Conservation (phyloP, 306 rosid genomes). For the Inga laurina region DNA sequence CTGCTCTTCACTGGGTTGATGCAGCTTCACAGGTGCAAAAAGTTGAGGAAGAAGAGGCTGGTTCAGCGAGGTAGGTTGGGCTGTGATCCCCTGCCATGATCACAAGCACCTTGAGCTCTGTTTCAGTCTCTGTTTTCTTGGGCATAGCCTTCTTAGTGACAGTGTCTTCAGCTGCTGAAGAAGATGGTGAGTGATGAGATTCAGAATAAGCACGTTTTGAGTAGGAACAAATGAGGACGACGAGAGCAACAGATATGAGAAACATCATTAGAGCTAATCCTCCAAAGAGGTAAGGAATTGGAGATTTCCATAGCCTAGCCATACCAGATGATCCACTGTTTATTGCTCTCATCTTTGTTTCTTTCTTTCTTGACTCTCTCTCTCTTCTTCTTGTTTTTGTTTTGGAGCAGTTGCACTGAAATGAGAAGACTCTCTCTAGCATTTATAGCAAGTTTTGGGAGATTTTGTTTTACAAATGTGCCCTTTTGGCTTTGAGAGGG, state of each 20-base stretch:
- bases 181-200: slow-evolving; percentile 33
- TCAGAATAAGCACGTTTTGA: slow-evolving; percentile 34
- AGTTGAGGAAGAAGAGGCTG: slow-evolving; percentile 19
- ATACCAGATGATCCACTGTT: slow-evolving; percentile 36
- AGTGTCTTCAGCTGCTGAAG: slow-evolving; percentile 19
- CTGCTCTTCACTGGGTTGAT: slow-evolving; percentile 27
- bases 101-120: slow-evolving; percentile 42
- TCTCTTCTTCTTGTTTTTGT: neutral
- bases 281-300: slow-evolving; percentile 84
- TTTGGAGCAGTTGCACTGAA: slow-evolving; percentile 15
- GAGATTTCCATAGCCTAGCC: slow-evolving; percentile 61
- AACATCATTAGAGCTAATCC: slow-evolving; percentile 55
- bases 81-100: slow-evolving; percentile 47
- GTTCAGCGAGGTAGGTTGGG: slow-evolving; percentile 47
- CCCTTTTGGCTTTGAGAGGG: slow-evolving; percentile 45
- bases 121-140: neutral
- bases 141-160: slow-evolving; percentile 35
- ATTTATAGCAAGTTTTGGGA: slow-evolving; percentile 46
- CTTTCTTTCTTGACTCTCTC: neutral
- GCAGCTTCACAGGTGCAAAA: slow-evolving; percentile 37
- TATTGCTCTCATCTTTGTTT: slow-evolving; percentile 39
- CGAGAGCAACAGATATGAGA: slow-evolving; percentile 63
- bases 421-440: slow-evolving; percentile 12
- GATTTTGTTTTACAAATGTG: slow-evolving; percentile 45
- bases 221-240: slow-evolving; percentile 70